Percentiles rank a stretch among this genome's conserved stretches.
Conservation (phyloP, 108 stramenopile genomes). For the Chaetoceros muelleri region DNA sequence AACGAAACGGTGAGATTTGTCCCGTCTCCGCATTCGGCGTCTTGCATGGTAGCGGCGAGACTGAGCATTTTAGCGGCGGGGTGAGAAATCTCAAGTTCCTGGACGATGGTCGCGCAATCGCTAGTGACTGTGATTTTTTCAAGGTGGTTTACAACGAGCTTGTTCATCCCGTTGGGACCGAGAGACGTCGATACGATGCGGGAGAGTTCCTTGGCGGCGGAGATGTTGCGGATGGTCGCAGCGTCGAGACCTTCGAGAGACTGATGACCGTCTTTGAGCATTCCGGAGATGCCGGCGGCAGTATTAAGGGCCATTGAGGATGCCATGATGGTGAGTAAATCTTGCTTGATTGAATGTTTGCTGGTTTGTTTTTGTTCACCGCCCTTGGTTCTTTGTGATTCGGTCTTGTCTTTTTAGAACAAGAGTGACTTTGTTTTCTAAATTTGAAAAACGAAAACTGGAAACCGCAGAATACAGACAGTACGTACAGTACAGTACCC, state of each 20-base stretch:
- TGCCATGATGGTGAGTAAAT: constrained; percentile 26
- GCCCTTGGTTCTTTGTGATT: too few relatives aligned
- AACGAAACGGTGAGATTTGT: constrained; percentile 91
- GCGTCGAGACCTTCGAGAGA: constrained; percentile 44
- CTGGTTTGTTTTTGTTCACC: too few relatives aligned
- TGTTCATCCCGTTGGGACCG: constrained; percentile 97
- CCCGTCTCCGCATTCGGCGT: constrained; percentile 91
- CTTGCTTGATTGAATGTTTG: too few relatives aligned
- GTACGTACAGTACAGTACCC: too few relatives aligned
- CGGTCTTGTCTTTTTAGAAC: too few relatives aligned
- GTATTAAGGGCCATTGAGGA: constrained; percentile 81
- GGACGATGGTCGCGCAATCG: constrained; percentile 93
- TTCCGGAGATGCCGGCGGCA: constrained; percentile 76
- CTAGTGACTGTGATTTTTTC: constrained; percentile 96
- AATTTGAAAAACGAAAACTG: too few relatives aligned
- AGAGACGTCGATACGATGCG: constrained; percentile 87
- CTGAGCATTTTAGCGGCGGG: constrained; percentile 96
- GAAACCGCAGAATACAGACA: too few relatives aligned
- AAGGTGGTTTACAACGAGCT: constrained; percentile 97
- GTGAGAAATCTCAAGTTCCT: constrained; percentile 95
- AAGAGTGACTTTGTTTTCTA: too few relatives aligned
- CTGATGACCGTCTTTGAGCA: constrained; percentile 83
- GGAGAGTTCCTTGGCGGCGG: constrained; percentile 90
- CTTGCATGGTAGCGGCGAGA: constrained; percentile 89
- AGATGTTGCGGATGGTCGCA: constrained; percentile 80